Base-by-base conservation (phyloP, 495 filamentous ascomycete species). In the Hypoxylon subgilvum region DNA sequence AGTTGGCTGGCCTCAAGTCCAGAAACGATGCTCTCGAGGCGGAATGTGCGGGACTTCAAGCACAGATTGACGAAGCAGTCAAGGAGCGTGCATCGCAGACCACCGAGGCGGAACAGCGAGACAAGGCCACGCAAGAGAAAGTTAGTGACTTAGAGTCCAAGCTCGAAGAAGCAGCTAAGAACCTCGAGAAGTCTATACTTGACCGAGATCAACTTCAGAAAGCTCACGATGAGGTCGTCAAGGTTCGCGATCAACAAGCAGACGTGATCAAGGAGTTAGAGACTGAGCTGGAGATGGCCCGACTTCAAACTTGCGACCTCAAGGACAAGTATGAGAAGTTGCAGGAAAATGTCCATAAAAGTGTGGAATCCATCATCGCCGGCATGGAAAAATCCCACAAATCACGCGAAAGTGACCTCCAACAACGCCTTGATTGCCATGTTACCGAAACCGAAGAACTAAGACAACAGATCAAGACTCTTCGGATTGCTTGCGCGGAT, bases 31-130 rank as follows among this genome's bases (percentile, higher is more conserved):
- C 27, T 41, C 25, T 28, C 17, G 52, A 47, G 18, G 27, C 34
- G 1, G 52, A 56, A 47, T 41, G 52, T 25, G 32, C 23, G 17
- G 34, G 2, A 47, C 52, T 56, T 16, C 42, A 32, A 2, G 18
- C 7, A 9, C n/a, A 55, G 32, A 14, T 47, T 18, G 23, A 31
- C 10, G 31, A 38, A 8, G 23, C 27, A 6, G 10, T 17, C 14
- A 23, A 39, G 21, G 30, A 54, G 17, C 52, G 39, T 8, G 52
- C 17, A 8, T 7, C 34, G 40, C 42, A 25, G 12, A 32, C 42
- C 8, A 9, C 21, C 6, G 23, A 40, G 23, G 32, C 12, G 1
- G 4, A 6, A 25, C 14, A 47, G 10, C 32, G n/a, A 32, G 13
- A 47, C 10, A n/a, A 23, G 7, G 8, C 25, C 13, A 56, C 17